phyloP scores from a whole-genome alignment of 2,329 filamentous ascomycete species.

The Cladosporium sp. region DNA sequence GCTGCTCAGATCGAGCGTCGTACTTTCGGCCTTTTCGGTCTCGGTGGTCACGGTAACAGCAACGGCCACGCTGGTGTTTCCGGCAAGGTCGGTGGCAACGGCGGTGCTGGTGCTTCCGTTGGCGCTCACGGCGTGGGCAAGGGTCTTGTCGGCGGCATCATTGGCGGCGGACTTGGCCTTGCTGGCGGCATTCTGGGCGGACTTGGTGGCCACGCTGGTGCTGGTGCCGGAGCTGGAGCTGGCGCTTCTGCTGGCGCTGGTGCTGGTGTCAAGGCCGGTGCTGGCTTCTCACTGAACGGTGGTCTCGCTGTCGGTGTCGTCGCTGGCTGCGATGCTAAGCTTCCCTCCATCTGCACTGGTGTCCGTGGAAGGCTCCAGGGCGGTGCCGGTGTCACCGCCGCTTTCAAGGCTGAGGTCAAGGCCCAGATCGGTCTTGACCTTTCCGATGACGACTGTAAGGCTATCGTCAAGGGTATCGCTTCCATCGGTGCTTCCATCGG shows the following conservation, averaged over 20 bases:
- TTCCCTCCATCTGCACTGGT: constrained; percentile 5
- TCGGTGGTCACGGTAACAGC: not conserved
- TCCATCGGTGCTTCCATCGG: constrained; percentile 9
- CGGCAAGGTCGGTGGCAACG: not conserved
- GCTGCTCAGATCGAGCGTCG: constrained; percentile 5
- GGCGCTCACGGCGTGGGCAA: not conserved
- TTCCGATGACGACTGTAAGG: not conserved
- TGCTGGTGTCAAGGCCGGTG: not conserved
- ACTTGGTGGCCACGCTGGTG: not conserved
- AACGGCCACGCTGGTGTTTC: not conserved
- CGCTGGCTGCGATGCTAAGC: constrained; percentile 3
- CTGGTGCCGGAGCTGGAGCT: not conserved
- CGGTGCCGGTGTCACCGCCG: not conserved
- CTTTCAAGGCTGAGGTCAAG: constrained; percentile 10
- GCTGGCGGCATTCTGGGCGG: not conserved
- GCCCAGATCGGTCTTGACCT: constrained; percentile 6
- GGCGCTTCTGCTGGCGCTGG: not conserved
- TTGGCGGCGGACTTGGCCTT: not conserved
- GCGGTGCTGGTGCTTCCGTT: not conserved
- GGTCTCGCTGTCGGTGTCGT: not conserved
- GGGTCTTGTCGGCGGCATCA: not conserved
- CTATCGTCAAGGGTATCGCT: constrained; percentile 7
- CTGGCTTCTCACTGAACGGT: not conserved
- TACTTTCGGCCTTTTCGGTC: constrained; percentile 8
- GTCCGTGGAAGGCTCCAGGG: constrained; percentile 5